A percentile compares a stretch with the other conserved stretches of the same genome.
These are phyloP conservation scores for Colletotrichum siamense DNA, from an alignment of 2,329 filamentous ascomycete genomes.

Conservation along the genomic window DNA sequence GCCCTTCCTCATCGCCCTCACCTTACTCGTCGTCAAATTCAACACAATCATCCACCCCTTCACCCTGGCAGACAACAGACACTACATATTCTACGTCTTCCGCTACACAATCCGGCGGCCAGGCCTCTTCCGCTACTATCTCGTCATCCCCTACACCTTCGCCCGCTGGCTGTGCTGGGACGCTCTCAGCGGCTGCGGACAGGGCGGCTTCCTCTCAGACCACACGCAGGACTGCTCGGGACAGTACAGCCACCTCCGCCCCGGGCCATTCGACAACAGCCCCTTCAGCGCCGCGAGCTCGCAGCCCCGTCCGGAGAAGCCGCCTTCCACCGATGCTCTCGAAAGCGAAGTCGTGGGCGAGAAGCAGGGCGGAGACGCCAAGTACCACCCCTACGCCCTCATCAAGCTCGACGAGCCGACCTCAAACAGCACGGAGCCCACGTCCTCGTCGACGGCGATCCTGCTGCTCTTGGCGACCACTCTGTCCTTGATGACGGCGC, in stretches of 20 bases:
- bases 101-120: conserved; percentile 77
- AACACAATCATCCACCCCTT: conserved; percentile 98
- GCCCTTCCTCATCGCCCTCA: conserved; percentile 37
- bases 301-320: neutral
- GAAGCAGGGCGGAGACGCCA: neutral
- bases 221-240: conserved; percentile 10
- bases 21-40: conserved; percentile 64
- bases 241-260: neutral
- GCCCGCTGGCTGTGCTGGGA: conserved; percentile 74
- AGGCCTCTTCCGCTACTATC: conserved; percentile 67
- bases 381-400: conserved; percentile 18
- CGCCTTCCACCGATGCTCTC: neutral
- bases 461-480: conserved; percentile 72
- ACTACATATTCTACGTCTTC: conserved; percentile 98
- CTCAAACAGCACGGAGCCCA: conserved; percentile 32
- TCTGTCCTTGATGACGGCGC: conserved; percentile 84
- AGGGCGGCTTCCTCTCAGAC: neutral
- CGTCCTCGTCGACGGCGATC: conserved; percentile 56
- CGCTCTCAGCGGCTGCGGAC: conserved; percentile 56
- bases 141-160: conserved; percentile 73
- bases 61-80: conserved; percentile 92
- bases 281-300: conserved; percentile 27
- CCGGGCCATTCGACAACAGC: conserved; percentile 30
- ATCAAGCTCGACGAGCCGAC: conserved; percentile 26
- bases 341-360: neutral